Evolutionary conservation across 2,329 filamentous ascomycete species (phyloP).

Genomic region (Fusarium nurragi): DNA sequence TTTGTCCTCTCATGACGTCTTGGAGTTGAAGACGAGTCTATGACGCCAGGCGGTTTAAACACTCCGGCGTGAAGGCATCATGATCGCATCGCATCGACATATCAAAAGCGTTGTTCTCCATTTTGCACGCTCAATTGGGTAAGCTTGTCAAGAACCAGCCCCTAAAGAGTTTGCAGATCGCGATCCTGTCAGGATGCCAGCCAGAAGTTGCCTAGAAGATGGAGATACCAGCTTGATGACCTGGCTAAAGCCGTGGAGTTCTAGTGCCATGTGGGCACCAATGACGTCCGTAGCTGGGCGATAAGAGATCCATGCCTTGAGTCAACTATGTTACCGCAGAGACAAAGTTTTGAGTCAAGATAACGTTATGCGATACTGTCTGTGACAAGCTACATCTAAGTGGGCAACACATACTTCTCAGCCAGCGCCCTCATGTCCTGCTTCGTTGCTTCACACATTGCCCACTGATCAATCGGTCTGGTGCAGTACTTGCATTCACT

Average conservation of each 20-base stretch:
- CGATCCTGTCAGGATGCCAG: constrained; percentile 17
- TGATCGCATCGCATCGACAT: not conserved
- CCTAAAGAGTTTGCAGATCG: not conserved
- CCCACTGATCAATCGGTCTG: too few relatives aligned
- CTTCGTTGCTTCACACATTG: too few relatives aligned
- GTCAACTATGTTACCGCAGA: too few relatives aligned
- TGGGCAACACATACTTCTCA: too few relatives aligned
- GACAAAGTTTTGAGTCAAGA: too few relatives aligned
- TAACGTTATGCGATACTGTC: too few relatives aligned
- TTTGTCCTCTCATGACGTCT: constrained; percentile 17
- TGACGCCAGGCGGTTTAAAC: constrained; percentile 12
- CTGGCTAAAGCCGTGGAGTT: constrained; percentile 5
- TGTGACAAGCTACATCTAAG: too few relatives aligned
- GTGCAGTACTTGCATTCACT: too few relatives aligned
- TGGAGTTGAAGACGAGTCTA: constrained; percentile 6
- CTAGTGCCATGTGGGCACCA: not conserved
- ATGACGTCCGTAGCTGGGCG: constrained; percentile 23
- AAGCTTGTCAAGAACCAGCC: not conserved
- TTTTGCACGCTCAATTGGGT: constrained; percentile 7
- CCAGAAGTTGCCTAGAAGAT: constrained; percentile 3
- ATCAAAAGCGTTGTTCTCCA: not conserved
- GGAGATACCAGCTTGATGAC: constrained; percentile 1
- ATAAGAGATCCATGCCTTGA: not conserved
- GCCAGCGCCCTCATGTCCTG: too few relatives aligned
- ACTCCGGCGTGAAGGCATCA: constrained; percentile 9